A percentile compares a stretch with the other conserved stretches of the same genome.
These are phyloP conservation scores for Phoma sp. DNA, from an alignment of 2,329 filamentous ascomycete genomes.

Conservation along the genomic window DNA sequence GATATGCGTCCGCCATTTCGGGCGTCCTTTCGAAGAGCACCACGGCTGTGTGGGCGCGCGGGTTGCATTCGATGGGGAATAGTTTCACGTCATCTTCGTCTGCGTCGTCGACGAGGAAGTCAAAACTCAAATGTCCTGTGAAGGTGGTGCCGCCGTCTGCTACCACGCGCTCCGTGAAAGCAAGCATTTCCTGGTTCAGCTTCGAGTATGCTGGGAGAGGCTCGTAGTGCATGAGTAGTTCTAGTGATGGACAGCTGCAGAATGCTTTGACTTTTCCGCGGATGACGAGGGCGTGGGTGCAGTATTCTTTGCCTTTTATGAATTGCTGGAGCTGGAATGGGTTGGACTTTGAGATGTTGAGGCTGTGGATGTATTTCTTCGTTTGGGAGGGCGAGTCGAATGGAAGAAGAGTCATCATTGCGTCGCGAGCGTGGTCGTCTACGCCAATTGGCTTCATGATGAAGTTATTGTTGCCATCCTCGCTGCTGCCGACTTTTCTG, in stretches of 20 bases:
- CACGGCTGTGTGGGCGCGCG: conserved; percentile 72
- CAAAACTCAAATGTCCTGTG: conserved; percentile 76
- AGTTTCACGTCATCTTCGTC: conserved; percentile 49
- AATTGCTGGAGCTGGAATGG: conserved; percentile 76
- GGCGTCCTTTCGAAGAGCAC: conserved; percentile 61
- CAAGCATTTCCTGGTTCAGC: conserved; percentile 67
- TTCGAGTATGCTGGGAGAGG: conserved; percentile 63
- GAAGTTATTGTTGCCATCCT: conserved; percentile 55
- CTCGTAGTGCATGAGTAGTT: conserved; percentile 71
- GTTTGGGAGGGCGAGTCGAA: conserved; percentile 62
- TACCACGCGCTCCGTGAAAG: conserved; percentile 69
- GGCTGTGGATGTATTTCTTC: conserved; percentile 59
- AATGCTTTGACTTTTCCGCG: conserved; percentile 70
- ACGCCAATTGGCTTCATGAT: conserved; percentile 72
- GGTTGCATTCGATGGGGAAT: conserved; percentile 76
- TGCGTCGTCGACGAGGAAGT: conserved; percentile 67
- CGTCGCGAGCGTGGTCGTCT: conserved; percentile 65
- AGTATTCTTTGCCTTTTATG: conserved; percentile 69
- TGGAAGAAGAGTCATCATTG: conserved; percentile 71
- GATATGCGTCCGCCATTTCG: conserved; percentile 39
- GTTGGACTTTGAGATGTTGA: conserved; percentile 62
- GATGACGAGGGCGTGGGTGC: conserved; percentile 75
- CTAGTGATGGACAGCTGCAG: conserved; percentile 69
- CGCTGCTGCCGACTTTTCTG: conserved; percentile 17
- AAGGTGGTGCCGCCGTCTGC: conserved; percentile 57